These are phyloP conservation scores for Juglanconis sp. DNA, from an alignment of 2,329 filamentous ascomycete species.

Conservation along the genomic window DNA sequence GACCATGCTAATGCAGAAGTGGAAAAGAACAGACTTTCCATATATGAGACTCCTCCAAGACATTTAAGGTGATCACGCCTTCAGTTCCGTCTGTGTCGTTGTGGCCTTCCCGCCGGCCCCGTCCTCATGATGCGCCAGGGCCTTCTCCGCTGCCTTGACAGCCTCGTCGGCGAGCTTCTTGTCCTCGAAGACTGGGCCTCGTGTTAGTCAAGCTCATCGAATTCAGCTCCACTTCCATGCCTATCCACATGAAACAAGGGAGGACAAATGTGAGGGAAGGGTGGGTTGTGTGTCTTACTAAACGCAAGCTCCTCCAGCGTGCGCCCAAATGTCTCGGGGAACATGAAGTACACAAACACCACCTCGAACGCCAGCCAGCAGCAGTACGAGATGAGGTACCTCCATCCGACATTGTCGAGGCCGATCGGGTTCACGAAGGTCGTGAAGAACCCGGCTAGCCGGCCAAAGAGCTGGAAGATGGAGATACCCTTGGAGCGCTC, in stretches of 20 bases:
- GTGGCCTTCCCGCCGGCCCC: not conserved
- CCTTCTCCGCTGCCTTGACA: slow-evolving; percentile 11
- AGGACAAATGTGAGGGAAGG: not conserved
- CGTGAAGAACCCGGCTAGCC: slow-evolving; percentile 28
- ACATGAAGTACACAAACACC: slow-evolving; percentile 26
- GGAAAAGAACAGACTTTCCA: not conserved
- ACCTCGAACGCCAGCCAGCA: slow-evolving; percentile 30
- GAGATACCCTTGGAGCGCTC: slow-evolving; percentile 30
- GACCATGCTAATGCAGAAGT: not conserved
- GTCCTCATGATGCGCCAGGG: slow-evolving; percentile 9
- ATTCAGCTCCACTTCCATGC: no score
- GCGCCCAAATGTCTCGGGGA: slow-evolving; percentile 27
- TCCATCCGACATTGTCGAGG: slow-evolving; percentile 28
- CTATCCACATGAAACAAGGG: no score
- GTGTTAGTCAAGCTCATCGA: not conserved
- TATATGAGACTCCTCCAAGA: not conserved
- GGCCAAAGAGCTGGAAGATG: slow-evolving; percentile 31
- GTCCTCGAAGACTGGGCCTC: slow-evolving; percentile 11
- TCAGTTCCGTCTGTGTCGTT: not conserved
- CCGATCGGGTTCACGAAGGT: slow-evolving; percentile 32
- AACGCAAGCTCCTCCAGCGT: slow-evolving; percentile 29
- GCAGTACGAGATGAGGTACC: slow-evolving; percentile 30
- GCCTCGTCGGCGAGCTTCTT: slow-evolving; percentile 14
- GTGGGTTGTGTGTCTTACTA: slow-evolving; percentile 16
- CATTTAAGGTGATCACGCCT: not conserved